Base-by-base conservation (phyloP, 768 basidiomycete genomes). In the Suillus sp. region DNA sequence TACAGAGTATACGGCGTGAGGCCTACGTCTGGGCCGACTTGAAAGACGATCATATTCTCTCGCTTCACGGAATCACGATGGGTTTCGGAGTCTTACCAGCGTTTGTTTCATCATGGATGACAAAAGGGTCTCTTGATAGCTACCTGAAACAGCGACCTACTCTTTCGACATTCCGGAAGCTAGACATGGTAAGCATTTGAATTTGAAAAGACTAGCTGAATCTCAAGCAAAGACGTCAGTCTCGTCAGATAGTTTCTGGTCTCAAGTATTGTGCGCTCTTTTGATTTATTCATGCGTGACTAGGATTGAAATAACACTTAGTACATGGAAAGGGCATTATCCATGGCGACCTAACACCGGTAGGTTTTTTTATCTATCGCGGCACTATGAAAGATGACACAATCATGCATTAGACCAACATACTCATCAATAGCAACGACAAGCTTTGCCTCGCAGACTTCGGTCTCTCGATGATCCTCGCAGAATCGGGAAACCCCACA, bases 281-380 rank as follows among this genome's bases (percentile, higher is more conserved):
- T 43, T 7, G 6, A 20, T 50, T 6, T 0, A 16, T 10, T n/a
- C n/a, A n/a, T n/a, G n/a, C n/a, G n/a, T n/a, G n/a, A n/a, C n/a
- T n/a, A n/a, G 30, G 14, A 8, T 34, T 25, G 8, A 48, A 51
- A 38, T 65, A 11, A 35, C 42, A n/a, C 22, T 55, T 27, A 22
- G 42, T 47, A 30, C 60, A 75, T 71, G 73, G 54, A 69, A 69
- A 53, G 42, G 67, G 20, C 54, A 63, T 72, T 27, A 68, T 78
- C 27, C 80, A 81, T 35, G 79, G 80, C 3, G 80, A 81, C 51
- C 53, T 81, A 18, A 79, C 79, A 64, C 74, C 78, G 10, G 80
- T 66, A 55, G 6, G n/a, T 67, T 73, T 16, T 13, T 0, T n/a
- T 40, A 34, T 4, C 30, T 0, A n/a, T 32, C 18, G 6, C 27